Base-by-base conservation (phyloP, 2,329 filamentous ascomycete species). In the Diaporthe nobilis region DNA sequence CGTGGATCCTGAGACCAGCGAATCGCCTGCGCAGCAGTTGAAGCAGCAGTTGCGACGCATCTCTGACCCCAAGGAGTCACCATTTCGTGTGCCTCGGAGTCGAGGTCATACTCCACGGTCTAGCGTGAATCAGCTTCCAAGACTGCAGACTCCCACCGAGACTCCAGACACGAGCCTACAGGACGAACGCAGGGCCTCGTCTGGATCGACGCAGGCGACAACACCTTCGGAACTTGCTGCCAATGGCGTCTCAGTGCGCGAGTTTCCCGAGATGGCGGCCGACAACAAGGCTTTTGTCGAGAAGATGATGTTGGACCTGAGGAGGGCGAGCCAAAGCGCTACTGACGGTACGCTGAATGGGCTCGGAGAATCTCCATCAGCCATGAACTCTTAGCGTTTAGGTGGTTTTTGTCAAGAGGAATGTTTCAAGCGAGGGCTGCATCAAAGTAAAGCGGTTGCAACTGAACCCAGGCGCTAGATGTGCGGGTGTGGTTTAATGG, bases 291-390 rank as follows among this genome's bases (percentile, higher is more conserved):
- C 86, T 37, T 83, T 90, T 55, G 85, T 90, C 60, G 88, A 90
- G 80, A 86, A 85, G 77, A 87, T 91, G 84, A 87, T 91, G 85
- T 80, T 81, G 58, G 89, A 90, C 77, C 82, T 91, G 20, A 85
- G 86, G 57, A 84, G 86, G 68, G 86, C 85, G n/a, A 82, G 81
- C 61, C 60, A 71, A 17, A 53, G 58, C 17, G 47, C 71, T 1
- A 17, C 55, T 53, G 42, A 73, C 31, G 25, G 61, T 25, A 53
- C 47, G 1, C 37, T 60, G n/a, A 34, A 42, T 22, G 75, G 57
- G 47, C 10, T 73, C 34, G 60, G n/a, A 10, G 71, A 72, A 10
- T 37, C 39, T 20, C 17, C 71, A 13, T n/a, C 71, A 10, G 10
- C 58, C 13, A 9, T 34, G 37, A 60, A 73, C 28, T 20, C 60